Conservation (phyloP, 2,329 filamentous ascomycete genomes). For the Claviceps maximensis region DNA sequence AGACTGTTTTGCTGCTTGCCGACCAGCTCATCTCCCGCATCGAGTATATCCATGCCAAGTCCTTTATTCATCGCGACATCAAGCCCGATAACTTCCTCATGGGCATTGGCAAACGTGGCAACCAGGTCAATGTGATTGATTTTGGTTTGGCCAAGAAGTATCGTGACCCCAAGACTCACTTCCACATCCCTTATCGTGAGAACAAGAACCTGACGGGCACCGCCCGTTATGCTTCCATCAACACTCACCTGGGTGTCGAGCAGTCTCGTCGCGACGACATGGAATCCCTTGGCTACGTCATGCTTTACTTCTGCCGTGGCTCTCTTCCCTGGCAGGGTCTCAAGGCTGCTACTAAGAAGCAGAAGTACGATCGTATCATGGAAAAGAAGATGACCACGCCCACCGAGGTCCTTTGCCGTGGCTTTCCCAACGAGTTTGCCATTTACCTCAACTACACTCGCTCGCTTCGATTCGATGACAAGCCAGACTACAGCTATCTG, state of each 20-base stretch:
- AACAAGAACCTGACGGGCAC: conserved; percentile 99
- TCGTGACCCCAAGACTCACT: conserved; percentile 98
- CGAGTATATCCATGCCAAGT: conserved; percentile 99
- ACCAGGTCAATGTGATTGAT: conserved; percentile 98
- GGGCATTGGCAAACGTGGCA: conserved; percentile 97
- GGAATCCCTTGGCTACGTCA: conserved; percentile 97
- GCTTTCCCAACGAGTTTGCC: conserved; percentile 98
- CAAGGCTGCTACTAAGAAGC: conserved; percentile 98
- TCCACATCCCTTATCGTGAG: conserved; percentile 99
- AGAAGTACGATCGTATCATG: conserved; percentile 99
- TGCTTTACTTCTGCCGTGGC: conserved; percentile 99
- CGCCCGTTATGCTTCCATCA: conserved; percentile 96
- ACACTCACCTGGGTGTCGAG: conserved; percentile 96
- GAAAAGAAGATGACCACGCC: conserved; percentile 99
- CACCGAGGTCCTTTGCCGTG: conserved; percentile 95
- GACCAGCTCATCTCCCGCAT: conserved; percentile 98
- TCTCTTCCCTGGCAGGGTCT: conserved; percentile 97
- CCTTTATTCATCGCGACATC: conserved; percentile 98
- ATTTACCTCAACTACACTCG: conserved; percentile 99
- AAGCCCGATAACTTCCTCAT: conserved; percentile 99
- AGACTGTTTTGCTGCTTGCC: conserved; percentile 91
- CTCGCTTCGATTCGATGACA: conserved; percentile 97
- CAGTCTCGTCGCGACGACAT: conserved; percentile 99
- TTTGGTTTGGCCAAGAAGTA: conserved; percentile 99
- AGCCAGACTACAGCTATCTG: conserved; percentile 98